A percentile compares a stretch with the other conserved stretches of the same genome.
Conservation (phyloP, 139 green algal species). For the Picochlorum costavermella region DNA sequence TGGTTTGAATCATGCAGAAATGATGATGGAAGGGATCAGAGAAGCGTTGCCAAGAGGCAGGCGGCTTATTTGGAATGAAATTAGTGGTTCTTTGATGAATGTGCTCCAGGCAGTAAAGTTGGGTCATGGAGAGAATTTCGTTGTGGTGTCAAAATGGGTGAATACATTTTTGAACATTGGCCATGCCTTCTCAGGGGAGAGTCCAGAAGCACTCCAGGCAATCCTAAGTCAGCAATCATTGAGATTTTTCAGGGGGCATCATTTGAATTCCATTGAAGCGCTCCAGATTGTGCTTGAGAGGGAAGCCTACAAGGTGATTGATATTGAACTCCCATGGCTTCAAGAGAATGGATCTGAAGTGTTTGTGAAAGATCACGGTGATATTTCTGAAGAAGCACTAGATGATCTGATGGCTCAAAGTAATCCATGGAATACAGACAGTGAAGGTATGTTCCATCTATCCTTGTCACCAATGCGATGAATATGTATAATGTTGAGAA, state of each 20-base stretch:
- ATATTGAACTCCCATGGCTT: neutral
- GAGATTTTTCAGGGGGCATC: neutral
- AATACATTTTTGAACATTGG: neutral
- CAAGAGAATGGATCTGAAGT: too few species aligned
- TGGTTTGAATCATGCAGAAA: neutral
- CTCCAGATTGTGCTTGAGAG: neutral
- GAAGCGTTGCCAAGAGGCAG: neutral
- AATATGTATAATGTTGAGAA: neutral
- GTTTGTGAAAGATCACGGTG: too few species aligned
- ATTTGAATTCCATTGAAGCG: neutral
- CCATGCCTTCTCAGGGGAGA: neutral
- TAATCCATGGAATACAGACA: neutral
- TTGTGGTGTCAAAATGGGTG: slow-evolving; percentile 17
- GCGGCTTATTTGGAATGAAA: slow-evolving; percentile 1
- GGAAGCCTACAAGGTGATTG: neutral
- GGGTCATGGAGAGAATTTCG: neutral
- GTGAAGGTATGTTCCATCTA: neutral
- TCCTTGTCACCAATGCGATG: neutral
- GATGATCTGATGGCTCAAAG: neutral
- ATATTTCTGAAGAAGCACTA: too few species aligned
- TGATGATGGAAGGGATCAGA: neutral
- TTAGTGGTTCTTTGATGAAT: neutral
- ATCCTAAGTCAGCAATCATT: slow-evolving; percentile 1
- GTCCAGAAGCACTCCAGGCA: neutral
- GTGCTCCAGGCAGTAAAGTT: neutral